Evolutionary conservation across 768 basidiomycete genomes (phyloP).

Genomic region (Agrocybe chaxingu): DNA sequence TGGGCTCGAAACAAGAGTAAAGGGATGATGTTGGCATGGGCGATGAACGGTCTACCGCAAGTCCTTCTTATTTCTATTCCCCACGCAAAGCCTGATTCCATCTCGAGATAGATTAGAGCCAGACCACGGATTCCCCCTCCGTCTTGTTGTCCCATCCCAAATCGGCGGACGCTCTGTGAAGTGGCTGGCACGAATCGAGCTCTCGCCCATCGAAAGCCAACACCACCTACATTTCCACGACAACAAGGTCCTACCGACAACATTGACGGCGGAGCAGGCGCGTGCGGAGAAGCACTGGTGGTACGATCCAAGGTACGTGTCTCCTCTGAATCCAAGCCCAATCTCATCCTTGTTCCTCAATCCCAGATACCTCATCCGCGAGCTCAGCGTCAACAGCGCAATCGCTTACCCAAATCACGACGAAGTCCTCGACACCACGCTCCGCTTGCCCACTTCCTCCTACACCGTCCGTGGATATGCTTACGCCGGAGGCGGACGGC

Average conservation of each 20-base stretch:
- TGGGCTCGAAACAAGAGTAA: conserved; percentile 42
- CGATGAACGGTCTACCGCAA: conserved; percentile 54
- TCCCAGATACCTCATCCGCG: conserved; percentile 39
- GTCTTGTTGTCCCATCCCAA: conserved; percentile 59
- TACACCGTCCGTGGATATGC: conserved; percentile 56
- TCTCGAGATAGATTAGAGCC: conserved; percentile 36
- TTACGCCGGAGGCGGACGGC: conserved; percentile 58
- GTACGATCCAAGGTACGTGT: conserved; percentile 42
- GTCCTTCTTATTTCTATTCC: conserved; percentile 6
- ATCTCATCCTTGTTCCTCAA: conserved; percentile 3
- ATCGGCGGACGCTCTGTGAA: conserved; percentile 62
- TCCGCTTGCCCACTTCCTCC: conserved; percentile 5
- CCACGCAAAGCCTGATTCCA: background rate
- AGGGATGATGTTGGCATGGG: conserved; percentile 53
- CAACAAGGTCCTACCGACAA: conserved; percentile 60
- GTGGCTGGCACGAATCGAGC: conserved; percentile 56
- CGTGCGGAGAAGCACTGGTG: conserved; percentile 52
- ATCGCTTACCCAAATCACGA: conserved; percentile 55
- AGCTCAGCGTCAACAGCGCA: conserved; percentile 58
- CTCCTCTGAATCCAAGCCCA: background rate
- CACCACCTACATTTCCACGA: conserved; percentile 50
- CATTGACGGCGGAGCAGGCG: conserved; percentile 49
- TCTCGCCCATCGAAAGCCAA: conserved; percentile 47
- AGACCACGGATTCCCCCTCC: conserved; percentile 65
- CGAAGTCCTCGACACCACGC: conserved; percentile 31